Evolutionary conservation across 2,329 filamentous ascomycete genomes (phyloP).

Genomic region (Mariannaea elegans): DNA sequence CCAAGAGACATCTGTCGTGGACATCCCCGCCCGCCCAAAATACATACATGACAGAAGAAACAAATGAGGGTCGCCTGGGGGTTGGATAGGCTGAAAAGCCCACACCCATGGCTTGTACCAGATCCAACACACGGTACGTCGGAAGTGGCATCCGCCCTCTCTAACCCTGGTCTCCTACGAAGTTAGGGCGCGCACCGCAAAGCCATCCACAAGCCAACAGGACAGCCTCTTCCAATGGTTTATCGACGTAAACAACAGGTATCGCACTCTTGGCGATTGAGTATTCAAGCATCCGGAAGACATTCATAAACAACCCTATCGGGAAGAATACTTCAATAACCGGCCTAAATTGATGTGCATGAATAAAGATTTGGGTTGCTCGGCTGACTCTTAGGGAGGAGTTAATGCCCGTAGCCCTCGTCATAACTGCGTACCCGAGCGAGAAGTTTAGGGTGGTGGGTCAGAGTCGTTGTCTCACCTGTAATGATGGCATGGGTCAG

Average conservation of each 20-base stretch:
- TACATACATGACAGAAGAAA: background rate
- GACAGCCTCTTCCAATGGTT: constrained; percentile 26
- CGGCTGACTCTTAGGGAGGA: background rate
- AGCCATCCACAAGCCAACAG: constrained; percentile 20
- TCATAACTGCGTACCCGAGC: background rate
- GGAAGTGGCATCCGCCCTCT: constrained; percentile 21
- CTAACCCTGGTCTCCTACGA: constrained; percentile 11
- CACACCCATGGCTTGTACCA: constrained; percentile 14
- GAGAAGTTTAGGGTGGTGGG: background rate
- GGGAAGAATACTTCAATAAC: background rate
- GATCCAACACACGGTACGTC: constrained; percentile 15
- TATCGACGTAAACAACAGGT: constrained; percentile 13
- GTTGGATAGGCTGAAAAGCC: background rate
- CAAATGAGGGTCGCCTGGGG: background rate
- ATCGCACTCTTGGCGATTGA: background rate
- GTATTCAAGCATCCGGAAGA: constrained; percentile 1
- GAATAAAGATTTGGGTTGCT: background rate
- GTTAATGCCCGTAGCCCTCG: background rate
- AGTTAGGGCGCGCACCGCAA: constrained; percentile 15
- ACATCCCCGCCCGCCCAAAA: constrained; percentile 6
- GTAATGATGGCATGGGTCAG: constrained; percentile 7
- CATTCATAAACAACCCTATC: constrained; percentile 2
- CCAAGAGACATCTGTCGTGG: constrained; percentile 9
- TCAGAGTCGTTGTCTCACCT: background rate
- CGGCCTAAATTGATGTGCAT: background rate